Evolutionary conservation across 805 yeast genomes (phyloP), one percentile per base, ranked within the genome.

Genomic region (Wickerhamiella hasegawae): DNA sequence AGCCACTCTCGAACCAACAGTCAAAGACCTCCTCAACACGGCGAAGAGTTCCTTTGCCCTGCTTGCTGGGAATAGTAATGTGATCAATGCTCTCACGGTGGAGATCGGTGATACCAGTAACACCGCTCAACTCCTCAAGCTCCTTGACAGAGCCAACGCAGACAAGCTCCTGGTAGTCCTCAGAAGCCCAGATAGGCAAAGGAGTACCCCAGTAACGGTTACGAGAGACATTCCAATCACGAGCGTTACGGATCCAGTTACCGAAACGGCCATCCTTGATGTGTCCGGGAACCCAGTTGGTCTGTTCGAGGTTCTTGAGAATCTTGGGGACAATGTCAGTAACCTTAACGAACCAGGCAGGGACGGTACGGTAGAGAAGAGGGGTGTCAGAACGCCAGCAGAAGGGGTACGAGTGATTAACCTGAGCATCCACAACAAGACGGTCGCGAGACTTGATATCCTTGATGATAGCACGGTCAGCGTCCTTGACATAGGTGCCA

Each of bases 381-480:
- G 99, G 99, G 21, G 99, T 90, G 56, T 90, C 98, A 3, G 97
- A 87, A 71, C 99, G 79, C 99, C 99, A 90, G 66, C 99, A 90
- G 78, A 90, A 90, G 51, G 99, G 98, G 61, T 90, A 90, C 59
- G 93, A 78, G 69, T 90, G 99, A 63, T 76, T 75, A 46, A 85
- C 68, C 66, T 90, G 97, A 29, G 82, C 65, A 39, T 75, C 77
- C 29, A 73, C 69, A 45, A 90, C 65, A 25, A 90, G 47, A 45
- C 76, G 70, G 34, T 94, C 97, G 27, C 65, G 58, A 35, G 73
- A 80, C 40, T 90, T 80, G 55, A 90, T 67, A 44, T 70, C 62
- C 61, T 83, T 85, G 59, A 90, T 83, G 55, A 90, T 87, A 51
- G 71, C 68, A 49, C 83, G 75, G 60, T 90, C 98, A 32, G 97